Evolutionary conservation across 179 eudicot species (phyloP), one percentile per base, ranked within the genome.

Genomic region (Silene coronaria): DNA sequence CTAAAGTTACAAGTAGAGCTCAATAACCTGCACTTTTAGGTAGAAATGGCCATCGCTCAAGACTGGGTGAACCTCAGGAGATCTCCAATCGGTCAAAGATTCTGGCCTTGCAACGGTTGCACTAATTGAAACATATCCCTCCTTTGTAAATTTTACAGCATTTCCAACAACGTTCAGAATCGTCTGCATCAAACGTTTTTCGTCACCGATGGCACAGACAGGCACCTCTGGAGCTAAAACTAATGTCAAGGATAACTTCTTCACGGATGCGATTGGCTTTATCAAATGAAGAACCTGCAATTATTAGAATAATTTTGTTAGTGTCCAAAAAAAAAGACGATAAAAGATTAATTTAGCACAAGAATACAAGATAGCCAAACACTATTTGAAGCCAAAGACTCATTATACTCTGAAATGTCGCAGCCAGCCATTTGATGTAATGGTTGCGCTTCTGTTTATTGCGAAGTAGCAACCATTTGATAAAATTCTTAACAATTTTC

Each of bases 111-210:
- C 89, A 79, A 88, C 80, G 46, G 94, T 85, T 57, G 85, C 98
- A 55, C 86, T 81, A 68, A 94, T 86, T 38, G 92, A 85, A 63
- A 92, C 79, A 77, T 79, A 81, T 32, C 97, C 98, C 72, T 90
- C 90, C 82, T 90, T 94, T 42, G 97, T 88, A 74, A 90, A 94
- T 80, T 94, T 94, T 42, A 94, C 92, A 65, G 98, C 94, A 83
- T 94, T 92, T 17, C 98, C 98, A 60, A 84, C 88, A 22, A 94
- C 84, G 77, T 86, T 90, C 72, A 94, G 75, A 74, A 94, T 77
- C 32, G 91, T 86, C 80, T 94, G 98, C 88, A 90, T 83, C 17
- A 94, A 81, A 73, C 97, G 87, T 78, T 89, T 89, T 79, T 89
- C 98, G 81, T 92, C 98, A 45, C 98, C 97, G 71, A 84, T 68